Evolutionary conservation across 768 basidiomycete species (phyloP).

Genomic region (Chiua virens): DNA sequence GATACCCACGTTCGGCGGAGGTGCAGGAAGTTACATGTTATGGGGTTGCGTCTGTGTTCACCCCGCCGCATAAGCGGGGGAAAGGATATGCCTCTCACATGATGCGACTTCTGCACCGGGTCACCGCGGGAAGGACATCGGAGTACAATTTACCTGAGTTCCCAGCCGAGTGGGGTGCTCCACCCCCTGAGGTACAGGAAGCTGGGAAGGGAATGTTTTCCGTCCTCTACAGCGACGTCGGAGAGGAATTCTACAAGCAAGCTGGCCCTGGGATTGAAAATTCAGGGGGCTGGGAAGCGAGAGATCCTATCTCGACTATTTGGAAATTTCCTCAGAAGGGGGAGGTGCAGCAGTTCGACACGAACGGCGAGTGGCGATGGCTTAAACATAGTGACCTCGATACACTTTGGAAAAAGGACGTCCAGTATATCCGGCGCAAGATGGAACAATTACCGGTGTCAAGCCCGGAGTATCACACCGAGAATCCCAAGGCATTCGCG

Average conservation of each 20-base stretch:
- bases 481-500: slow-evolving; percentile 23
- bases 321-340: slow-evolving; percentile 35
- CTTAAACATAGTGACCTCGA: slow-evolving; percentile 37
- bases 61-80: slow-evolving; percentile 46
- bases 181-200: slow-evolving; percentile 36
- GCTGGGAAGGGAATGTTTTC: slow-evolving; percentile 47
- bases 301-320: slow-evolving; percentile 36
- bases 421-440: slow-evolving; percentile 34
- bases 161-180: slow-evolving; percentile 44
- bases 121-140: slow-evolving; percentile 37
- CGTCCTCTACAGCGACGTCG: slow-evolving; percentile 54
- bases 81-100: slow-evolving; percentile 61
- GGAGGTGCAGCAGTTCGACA: neutral
- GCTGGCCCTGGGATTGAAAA: slow-evolving; percentile 36
- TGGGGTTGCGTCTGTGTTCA: slow-evolving; percentile 58
- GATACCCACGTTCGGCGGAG: slow-evolving; percentile 20
- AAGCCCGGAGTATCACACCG: slow-evolving; percentile 5
- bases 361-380: slow-evolving; percentile 21
- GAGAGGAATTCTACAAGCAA: slow-evolving; percentile 42
- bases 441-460: slow-evolving; percentile 17
- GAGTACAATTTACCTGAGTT: slow-evolving; percentile 32
- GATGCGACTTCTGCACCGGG: slow-evolving; percentile 65
- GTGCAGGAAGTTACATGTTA: slow-evolving; percentile 44
- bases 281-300: slow-evolving; percentile 45
- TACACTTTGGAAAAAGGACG: slow-evolving; percentile 42